Evolutionary conservation across 2,329 filamentous ascomycete species (phyloP).

Genomic region (Botrytis porri): DNA sequence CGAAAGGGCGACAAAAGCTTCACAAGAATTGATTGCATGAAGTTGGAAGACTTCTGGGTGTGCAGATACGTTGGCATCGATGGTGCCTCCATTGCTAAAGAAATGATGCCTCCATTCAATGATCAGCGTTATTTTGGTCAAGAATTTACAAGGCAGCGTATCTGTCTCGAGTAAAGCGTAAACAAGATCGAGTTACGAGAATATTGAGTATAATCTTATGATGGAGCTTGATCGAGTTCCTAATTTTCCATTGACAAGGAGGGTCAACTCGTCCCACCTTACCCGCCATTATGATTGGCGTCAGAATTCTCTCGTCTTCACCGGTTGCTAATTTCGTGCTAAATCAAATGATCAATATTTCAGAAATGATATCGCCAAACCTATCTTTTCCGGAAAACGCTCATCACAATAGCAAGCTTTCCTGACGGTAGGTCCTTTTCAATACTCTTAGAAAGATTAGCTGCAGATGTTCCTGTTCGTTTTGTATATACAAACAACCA

Average conservation of each 20-base stretch:
- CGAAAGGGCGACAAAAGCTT: background rate
- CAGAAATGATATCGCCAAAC: background rate
- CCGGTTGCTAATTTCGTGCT: background rate
- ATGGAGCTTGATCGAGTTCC: background rate
- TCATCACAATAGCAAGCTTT: background rate
- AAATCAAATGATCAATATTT: background rate
- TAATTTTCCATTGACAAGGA: background rate
- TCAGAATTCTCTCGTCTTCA: background rate
- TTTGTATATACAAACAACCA: background rate
- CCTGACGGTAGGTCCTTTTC: background rate
- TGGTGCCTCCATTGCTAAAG: background rate
- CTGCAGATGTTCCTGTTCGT: background rate
- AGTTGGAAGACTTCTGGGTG: background rate
- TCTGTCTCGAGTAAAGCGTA: background rate
- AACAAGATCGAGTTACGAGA: background rate
- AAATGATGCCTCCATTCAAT: background rate
- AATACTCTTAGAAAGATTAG: background rate
- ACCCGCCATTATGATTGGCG: background rate
- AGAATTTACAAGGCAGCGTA: background rate
- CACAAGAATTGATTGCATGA: background rate
- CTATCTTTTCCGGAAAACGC: background rate
- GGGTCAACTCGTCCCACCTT: background rate
- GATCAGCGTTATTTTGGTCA: background rate
- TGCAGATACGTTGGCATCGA: background rate
- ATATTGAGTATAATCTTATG: background rate